Evolutionary conservation across 306 rosid species (phyloP).

Genomic region (Inga laurina): DNA sequence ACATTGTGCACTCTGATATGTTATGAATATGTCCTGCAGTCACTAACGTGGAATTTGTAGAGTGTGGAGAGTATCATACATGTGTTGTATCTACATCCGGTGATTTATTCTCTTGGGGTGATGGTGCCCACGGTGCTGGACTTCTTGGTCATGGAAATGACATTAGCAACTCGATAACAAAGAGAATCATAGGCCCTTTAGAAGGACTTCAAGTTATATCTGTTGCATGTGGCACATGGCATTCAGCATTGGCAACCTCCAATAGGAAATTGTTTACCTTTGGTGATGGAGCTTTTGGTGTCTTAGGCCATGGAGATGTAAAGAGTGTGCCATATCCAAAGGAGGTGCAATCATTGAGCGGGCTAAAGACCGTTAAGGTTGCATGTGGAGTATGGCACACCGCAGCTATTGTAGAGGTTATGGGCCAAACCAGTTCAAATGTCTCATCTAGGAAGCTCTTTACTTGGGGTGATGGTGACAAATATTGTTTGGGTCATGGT

Average conservation of each 20-base stretch:
- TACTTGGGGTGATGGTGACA: slow-evolving; percentile 98
- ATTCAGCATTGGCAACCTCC: slow-evolving; percentile 80
- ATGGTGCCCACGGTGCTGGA: slow-evolving; percentile 76
- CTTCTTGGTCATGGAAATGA: slow-evolving; percentile 92
- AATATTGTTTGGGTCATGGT: slow-evolving; percentile 83
- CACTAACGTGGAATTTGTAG: slow-evolving; percentile 59
- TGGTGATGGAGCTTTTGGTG: slow-evolving; percentile 95
- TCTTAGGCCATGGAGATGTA: slow-evolving; percentile 88
- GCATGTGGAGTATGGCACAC: slow-evolving; percentile 99
- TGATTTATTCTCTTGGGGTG: slow-evolving; percentile 94
- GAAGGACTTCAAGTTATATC: slow-evolving; percentile 89
- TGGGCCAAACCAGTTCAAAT: slow-evolving; percentile 47
- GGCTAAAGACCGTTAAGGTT: slow-evolving; percentile 71
- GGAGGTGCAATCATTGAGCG: slow-evolving; percentile 74
- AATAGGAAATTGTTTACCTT: slow-evolving; percentile 82
- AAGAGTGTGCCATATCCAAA: slow-evolving; percentile 67
- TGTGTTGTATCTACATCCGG: slow-evolving; percentile 80
- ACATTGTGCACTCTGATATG: no score
- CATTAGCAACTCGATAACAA: slow-evolving; percentile 80
- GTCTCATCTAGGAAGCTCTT: slow-evolving; percentile 65
- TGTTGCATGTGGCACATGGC: slow-evolving; percentile 92
- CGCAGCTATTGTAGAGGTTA: slow-evolving; percentile 90
- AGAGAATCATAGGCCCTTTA: slow-evolving; percentile 62
- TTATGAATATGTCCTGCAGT: slow-evolving; percentile 40
- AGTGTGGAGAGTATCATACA: slow-evolving; percentile 93